Base-by-base conservation (phyloP, 2,329 filamentous ascomycete species). In the Xylaria sp. region DNA sequence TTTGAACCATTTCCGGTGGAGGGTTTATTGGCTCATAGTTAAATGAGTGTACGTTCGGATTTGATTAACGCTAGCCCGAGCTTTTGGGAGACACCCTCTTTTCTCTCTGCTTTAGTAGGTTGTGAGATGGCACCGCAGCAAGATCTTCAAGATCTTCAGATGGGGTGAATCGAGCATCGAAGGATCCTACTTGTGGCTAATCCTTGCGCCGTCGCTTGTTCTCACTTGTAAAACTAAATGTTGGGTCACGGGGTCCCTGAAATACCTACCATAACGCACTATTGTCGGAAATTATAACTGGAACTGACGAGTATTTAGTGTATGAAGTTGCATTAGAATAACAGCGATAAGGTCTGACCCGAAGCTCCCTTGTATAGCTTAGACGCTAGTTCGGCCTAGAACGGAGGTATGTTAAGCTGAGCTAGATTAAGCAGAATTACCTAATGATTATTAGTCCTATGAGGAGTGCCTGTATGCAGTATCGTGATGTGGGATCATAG, bases 331-430 rank as follows among this genome's bases (percentile, higher is more conserved):
- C 38, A 38, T 54, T 31, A 17, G 20, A 29, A 22, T 36, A 54
- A 22, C 22, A 47, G 49, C 17, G 5, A 31, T 15, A 33, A 17
- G 10, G 44, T 20, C 33, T 57, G 39, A 36, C 27, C 36, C 5
- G 45, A 33, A 63, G 61, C 45, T 63, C 29, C 7, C 54, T 53
- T 33, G 56, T 49, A 39, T 45, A 39, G 39, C 29, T 2, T 25
- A 29, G 27, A 49, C 63, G 50, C 50, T 65, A 65, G 51, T 17
- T 61, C 5, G 44, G 57, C 44, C 57, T 61, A 56, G 63, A 61
- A 42, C 57, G 11, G 2, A 20, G 29, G 5, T 20, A 33, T 17
- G 10, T 22, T 11, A 9, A 45, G 61, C 25, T 53, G 36, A n/a
- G 36, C 33, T 58, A 51, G 33, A 7, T n/a, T n/a, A 22, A 42